Evolutionary conservation across 306 rosid species (phyloP).

Genomic region (Cicer arietinum): DNA sequence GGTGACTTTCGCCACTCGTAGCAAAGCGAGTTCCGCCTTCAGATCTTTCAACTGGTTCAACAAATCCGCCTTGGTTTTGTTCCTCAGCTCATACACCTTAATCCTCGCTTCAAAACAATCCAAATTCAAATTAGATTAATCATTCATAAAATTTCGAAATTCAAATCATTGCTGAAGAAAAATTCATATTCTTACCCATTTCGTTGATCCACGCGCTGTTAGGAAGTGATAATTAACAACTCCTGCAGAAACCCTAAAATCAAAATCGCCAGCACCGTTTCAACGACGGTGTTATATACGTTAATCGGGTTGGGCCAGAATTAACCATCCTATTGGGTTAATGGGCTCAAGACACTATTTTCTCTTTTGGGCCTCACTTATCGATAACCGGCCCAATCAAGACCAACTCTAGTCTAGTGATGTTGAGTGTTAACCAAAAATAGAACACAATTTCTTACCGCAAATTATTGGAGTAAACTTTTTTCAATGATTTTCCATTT

Average conservation of each 20-base stretch:
- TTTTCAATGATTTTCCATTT: not conserved
- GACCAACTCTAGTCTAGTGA: not conserved
- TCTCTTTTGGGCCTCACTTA: too few species aligned
- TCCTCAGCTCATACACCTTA: constrained; percentile 90
- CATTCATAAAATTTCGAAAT: not conserved
- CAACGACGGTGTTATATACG: constrained; percentile 22
- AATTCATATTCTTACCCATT: constrained; percentile 49
- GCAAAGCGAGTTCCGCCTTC: constrained; percentile 86
- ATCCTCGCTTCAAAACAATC: constrained; percentile 70
- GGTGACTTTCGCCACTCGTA: constrained; percentile 93
- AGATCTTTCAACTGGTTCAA: constrained; percentile 81
- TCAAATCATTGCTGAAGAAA: not conserved
- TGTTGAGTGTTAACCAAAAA: not conserved
- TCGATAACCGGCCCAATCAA: too few species aligned
- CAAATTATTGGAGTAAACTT: not conserved
- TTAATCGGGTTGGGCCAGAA: constrained; percentile 6
- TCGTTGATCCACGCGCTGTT: constrained; percentile 27
- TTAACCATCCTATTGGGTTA: not conserved
- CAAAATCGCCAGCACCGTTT: not conserved
- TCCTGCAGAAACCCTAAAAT: constrained; percentile 47
- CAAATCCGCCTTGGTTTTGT: constrained; percentile 70
- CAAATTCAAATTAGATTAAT: constrained; percentile 6
- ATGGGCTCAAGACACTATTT: not conserved
- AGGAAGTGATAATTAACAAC: not conserved
- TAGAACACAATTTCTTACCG: not conserved